phyloP scores from a whole-genome alignment of 257 asterid species.

The Henckelia pumila region DNA sequence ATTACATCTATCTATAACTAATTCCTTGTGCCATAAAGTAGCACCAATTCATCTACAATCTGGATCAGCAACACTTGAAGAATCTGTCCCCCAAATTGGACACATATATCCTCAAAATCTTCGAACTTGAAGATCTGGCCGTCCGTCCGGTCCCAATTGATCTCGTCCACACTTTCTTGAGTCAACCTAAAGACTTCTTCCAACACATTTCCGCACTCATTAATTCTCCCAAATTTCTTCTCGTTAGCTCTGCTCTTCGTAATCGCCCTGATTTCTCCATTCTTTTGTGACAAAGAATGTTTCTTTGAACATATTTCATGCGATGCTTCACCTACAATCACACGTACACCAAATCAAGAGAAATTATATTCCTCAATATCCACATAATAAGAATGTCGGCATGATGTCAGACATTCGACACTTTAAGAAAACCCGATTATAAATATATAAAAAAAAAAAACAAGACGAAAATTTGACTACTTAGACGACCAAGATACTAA shows the following conservation, averaged over 20 bases:
- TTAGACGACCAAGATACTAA: no score
- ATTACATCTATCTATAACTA: no score
- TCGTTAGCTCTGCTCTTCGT: neutral
- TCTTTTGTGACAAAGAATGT: neutral
- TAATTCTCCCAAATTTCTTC: conserved; percentile 20
- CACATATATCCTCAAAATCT: conserved; percentile 42
- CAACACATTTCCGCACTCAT: conserved; percentile 27
- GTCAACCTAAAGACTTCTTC: conserved; percentile 34
- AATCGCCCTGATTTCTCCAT: conserved; percentile 12
- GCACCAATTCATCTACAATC: conserved; percentile 43
- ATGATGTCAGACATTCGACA: neutral
- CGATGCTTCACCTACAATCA: conserved; percentile 21
- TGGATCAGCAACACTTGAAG: conserved; percentile 37
- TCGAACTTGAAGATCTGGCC: conserved; percentile 27
- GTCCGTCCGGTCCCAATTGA: conserved; percentile 26
- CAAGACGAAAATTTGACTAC: no score
- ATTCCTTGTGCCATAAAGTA: neutral
- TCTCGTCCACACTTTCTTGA: conserved; percentile 35
- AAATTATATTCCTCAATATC: no score
- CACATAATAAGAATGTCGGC: neutral
- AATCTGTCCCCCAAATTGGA: conserved; percentile 39
- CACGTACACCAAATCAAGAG: no score
- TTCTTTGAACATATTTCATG: conserved; percentile 16
- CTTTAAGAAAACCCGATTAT: neutral
- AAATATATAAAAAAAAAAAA: no score